Conservation (phyloP, 495 filamentous ascomycete genomes). For the Neurospora hispaniola region DNA sequence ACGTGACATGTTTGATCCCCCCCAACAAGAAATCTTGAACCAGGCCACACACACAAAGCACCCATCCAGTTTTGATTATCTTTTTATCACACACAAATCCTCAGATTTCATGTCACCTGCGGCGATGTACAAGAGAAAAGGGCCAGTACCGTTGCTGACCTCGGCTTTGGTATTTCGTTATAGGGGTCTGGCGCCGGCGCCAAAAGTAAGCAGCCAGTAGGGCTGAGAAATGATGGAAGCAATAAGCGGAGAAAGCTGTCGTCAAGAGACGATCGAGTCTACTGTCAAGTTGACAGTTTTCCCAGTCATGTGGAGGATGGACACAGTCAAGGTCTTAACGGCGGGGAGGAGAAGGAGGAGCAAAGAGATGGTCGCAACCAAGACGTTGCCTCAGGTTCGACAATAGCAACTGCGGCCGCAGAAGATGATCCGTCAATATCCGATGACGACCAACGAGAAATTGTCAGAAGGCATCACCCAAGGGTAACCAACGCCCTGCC, state of each 20-base stretch:
- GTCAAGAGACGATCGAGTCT: background rate
- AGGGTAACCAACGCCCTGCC: background rate
- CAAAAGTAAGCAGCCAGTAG: background rate
- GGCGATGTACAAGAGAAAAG: background rate
- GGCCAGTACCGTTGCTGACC: background rate
- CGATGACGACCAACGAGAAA: background rate
- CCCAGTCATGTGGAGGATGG: background rate
- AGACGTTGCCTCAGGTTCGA: background rate
- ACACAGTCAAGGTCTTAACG: background rate
- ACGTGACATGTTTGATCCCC: constrained; percentile 9
- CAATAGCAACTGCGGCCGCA: background rate
- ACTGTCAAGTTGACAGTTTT: background rate
- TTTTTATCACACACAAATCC: background rate
- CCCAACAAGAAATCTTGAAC: background rate
- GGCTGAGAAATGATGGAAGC: background rate
- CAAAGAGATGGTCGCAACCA: background rate
- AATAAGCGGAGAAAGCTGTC: background rate
- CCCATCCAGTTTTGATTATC: constrained; percentile 1
- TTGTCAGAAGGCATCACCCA: background rate
- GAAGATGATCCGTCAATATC: background rate
- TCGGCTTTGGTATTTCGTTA: background rate
- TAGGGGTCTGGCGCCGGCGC: background rate
- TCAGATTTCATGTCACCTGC: background rate
- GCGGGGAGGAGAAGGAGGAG: background rate
- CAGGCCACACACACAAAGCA: background rate